Percentiles rank a stretch among this genome's conserved stretches.
Conservation (phyloP, 768 basidiomycete genomes). For the Dendrothele bispora region DNA sequence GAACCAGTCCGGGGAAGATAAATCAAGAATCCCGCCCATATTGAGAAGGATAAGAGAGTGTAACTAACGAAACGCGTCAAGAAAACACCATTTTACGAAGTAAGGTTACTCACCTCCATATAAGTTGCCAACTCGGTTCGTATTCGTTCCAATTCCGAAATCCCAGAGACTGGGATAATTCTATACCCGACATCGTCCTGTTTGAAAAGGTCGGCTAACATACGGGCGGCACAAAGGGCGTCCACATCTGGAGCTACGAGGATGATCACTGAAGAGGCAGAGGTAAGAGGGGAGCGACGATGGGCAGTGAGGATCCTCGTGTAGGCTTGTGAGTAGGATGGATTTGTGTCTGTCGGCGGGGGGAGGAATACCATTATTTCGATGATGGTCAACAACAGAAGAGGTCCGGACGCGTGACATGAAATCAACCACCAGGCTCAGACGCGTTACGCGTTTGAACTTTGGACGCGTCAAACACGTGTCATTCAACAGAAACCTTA, state of each 20-base stretch:
- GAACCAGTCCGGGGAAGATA: conserved; percentile 74
- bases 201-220: conserved; percentile 86
- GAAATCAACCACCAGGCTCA: not conserved
- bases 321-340: conserved; percentile 76
- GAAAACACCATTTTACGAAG: not conserved
- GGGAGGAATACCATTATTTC: conserved; percentile 62
- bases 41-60: conserved; percentile 91
- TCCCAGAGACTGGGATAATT: conserved; percentile 86
- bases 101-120: conserved; percentile 53
- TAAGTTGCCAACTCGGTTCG: conserved; percentile 65
- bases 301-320: conserved; percentile 68
- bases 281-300: conserved; percentile 69
- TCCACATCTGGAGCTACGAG: conserved; percentile 91
- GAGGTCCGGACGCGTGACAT: not conserved
- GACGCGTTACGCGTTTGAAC: not conserved
- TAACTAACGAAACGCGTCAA: conserved; percentile 45
- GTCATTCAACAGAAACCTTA: too few species aligned
- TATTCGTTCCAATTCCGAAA: conserved; percentile 68
- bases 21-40: conserved; percentile 86
- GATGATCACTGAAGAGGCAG: conserved; percentile 82
- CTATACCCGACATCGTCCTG: conserved; percentile 94
- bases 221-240: conserved; percentile 86
- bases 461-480: not conserved
- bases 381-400: not conserved
- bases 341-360: conserved; percentile 65